Percentiles rank a stretch among this genome's conserved stretches.
phyloP scores from a whole-genome alignment of 306 rosid genomes.

The Inga laurina region DNA sequence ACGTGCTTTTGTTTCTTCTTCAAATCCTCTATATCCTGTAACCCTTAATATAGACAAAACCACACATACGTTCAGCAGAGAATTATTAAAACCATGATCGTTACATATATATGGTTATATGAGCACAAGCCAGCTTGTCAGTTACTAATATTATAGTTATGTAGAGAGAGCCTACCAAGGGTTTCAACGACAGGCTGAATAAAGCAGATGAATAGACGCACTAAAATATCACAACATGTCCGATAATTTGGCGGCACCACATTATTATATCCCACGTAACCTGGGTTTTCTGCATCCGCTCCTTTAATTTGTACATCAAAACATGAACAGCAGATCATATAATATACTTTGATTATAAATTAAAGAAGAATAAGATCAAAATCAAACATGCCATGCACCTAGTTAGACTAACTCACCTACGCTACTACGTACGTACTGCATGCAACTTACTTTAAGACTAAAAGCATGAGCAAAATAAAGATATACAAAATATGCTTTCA shows the following conservation, averaged over 20 bases:
- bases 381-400: too few relatives aligned
- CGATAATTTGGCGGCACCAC: background rate
- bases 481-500: background rate
- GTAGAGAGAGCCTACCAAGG: background rate
- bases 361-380: background rate
- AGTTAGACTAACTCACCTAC: too few relatives aligned
- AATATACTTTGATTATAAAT: too few relatives aligned
- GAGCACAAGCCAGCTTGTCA: background rate
- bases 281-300: background rate
- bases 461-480: background rate
- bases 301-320: background rate
- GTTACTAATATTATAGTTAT: too few relatives aligned
- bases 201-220: background rate
- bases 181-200: background rate
- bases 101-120: too few relatives aligned
- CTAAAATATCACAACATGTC: background rate
- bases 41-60: too few relatives aligned
- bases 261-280: background rate
- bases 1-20: slow-evolving; percentile 36
- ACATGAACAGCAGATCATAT: background rate
- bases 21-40: background rate
- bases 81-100: background rate
- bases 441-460: too few relatives aligned
- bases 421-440: too few relatives aligned
- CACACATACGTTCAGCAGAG: too few relatives aligned